Evolutionary conservation across 768 basidiomycete species (phyloP).

Genomic region (Termitomyces sp.): DNA sequence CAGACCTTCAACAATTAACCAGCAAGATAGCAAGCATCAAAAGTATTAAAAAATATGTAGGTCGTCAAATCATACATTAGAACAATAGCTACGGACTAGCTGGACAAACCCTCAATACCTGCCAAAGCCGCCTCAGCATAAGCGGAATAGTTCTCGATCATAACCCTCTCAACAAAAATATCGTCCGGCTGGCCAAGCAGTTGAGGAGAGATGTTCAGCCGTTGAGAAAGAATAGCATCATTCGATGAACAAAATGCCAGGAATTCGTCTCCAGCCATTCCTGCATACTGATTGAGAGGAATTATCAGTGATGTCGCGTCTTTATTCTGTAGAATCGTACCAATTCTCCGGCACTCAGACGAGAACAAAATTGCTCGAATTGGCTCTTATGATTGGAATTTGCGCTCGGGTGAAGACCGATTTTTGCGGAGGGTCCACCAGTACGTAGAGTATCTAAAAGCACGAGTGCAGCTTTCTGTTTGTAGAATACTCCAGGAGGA

Average conservation of each 20-base stretch:
- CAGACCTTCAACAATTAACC: no score
- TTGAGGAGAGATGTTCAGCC: slow-evolving; percentile 41
- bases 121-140: slow-evolving; percentile 48
- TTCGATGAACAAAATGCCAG: slow-evolving; percentile 55
- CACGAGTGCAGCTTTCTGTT: slow-evolving; percentile 34
- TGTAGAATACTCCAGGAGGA: slow-evolving; percentile 60
- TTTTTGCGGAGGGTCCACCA: slow-evolving; percentile 43
- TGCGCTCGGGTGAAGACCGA: slow-evolving; percentile 32
- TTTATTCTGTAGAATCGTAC: slow-evolving; percentile 26
- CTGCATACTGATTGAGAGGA: slow-evolving; percentile 43
- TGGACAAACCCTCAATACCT: slow-evolving; percentile 31
- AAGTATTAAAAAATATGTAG: not conserved
- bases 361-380: slow-evolving; percentile 43
- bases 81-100: not conserved
- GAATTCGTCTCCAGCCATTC: slow-evolving; percentile 43
- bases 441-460: slow-evolving; percentile 49
- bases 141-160: slow-evolving; percentile 52
- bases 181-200: slow-evolving; percentile 38
- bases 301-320: not conserved
- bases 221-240: slow-evolving; percentile 37
- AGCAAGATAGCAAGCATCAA: not conserved
- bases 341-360: slow-evolving; percentile 46
- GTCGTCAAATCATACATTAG: slow-evolving; percentile 4
- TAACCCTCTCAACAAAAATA: slow-evolving; percentile 48
- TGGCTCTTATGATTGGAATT: slow-evolving; percentile 35